A percentile compares a stretch with the other conserved stretches of the same genome.
Conservation (phyloP, 345 rosid species). For the Arabis alpina region DNA sequence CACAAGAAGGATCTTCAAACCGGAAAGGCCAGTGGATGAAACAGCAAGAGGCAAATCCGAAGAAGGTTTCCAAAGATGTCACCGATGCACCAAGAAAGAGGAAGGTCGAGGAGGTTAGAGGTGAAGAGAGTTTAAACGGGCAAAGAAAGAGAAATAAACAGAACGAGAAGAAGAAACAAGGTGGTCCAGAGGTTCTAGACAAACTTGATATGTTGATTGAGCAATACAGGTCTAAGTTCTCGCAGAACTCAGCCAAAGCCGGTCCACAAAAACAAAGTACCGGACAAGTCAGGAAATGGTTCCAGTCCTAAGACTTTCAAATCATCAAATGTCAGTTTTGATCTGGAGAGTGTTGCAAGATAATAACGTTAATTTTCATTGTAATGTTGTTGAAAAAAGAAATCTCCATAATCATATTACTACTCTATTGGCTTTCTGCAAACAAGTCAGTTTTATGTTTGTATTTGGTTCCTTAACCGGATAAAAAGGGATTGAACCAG, state of each 20-base stretch:
- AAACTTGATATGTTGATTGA: slow-evolving; percentile 74
- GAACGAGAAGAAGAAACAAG: slow-evolving; percentile 46
- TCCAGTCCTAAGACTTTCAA: slow-evolving; percentile 47
- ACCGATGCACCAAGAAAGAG: slow-evolving; percentile 46
- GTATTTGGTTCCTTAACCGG: background rate
- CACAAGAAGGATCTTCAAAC: slow-evolving; percentile 42
- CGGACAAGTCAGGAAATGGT: slow-evolving; percentile 66
- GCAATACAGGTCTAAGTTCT: slow-evolving; percentile 68
- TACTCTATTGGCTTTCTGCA: background rate
- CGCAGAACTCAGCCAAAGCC: slow-evolving; percentile 54
- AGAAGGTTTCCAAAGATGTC: slow-evolving; percentile 38
- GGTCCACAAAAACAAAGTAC: slow-evolving; percentile 52
- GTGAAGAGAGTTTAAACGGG: slow-evolving; percentile 41
- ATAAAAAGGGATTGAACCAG: too few relatives aligned
- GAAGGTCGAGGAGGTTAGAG: slow-evolving; percentile 45
- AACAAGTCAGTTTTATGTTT: slow-evolving; percentile 5
- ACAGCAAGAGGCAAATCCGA: slow-evolving; percentile 34
- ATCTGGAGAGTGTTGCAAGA: background rate
- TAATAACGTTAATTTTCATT: background rate
- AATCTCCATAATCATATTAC: background rate
- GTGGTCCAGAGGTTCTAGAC: slow-evolving; percentile 58
- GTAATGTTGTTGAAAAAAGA: background rate
- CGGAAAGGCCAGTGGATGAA: slow-evolving; percentile 35
- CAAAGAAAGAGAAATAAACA: slow-evolving; percentile 50
- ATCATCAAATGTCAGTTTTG: slow-evolving; percentile 13